These are phyloP conservation scores for Trichophyton benhamiae DNA, from an alignment of 2,329 filamentous ascomycete species.

Conservation along the genomic window DNA sequence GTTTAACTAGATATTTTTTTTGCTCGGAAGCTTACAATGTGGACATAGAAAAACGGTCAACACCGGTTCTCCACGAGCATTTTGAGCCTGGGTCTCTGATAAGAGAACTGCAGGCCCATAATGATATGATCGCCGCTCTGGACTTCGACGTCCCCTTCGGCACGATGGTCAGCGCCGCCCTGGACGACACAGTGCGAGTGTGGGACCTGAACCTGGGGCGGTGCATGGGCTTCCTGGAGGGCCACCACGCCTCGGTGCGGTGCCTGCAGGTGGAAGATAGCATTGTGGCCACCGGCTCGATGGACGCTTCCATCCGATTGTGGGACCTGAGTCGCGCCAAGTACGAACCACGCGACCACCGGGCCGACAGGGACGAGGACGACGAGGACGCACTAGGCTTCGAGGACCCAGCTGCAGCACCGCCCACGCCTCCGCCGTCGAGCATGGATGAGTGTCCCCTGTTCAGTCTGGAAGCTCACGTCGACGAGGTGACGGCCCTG, in stretches of 20 bases:
- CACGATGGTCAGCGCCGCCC: constrained; percentile 77
- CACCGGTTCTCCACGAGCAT: constrained; percentile 92
- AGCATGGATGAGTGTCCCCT: constrained; percentile 82
- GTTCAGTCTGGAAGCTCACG: constrained; percentile 78
- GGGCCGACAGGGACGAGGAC: constrained; percentile 43
- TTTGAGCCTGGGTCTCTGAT: constrained; percentile 82
- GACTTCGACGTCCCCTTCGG: constrained; percentile 98
- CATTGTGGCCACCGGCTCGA: constrained; percentile 83
- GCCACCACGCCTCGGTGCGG: constrained; percentile 86
- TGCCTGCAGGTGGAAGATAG: constrained; percentile 91
- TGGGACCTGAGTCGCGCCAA: constrained; percentile 90
- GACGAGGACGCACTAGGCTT: constrained; percentile 54
- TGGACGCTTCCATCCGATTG: constrained; percentile 84
- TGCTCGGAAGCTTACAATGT: constrained; percentile 2
- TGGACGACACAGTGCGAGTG: constrained; percentile 88
- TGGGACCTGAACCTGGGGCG: constrained; percentile 93
- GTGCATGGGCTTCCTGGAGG: constrained; percentile 83
- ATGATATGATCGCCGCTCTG: constrained; percentile 73
- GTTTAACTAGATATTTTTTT: not conserved
- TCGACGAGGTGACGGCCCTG: constrained; percentile 87
- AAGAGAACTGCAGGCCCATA: constrained; percentile 76
- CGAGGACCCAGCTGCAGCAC: constrained; percentile 54
- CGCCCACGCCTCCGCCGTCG: constrained; percentile 53
- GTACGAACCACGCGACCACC: constrained; percentile 59
- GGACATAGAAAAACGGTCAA: constrained; percentile 49